Percentiles rank a stretch among this genome's conserved stretches.
Evolutionary conservation across 768 basidiomycete genomes (phyloP).

Genomic region (Psilocybe azurescens): DNA sequence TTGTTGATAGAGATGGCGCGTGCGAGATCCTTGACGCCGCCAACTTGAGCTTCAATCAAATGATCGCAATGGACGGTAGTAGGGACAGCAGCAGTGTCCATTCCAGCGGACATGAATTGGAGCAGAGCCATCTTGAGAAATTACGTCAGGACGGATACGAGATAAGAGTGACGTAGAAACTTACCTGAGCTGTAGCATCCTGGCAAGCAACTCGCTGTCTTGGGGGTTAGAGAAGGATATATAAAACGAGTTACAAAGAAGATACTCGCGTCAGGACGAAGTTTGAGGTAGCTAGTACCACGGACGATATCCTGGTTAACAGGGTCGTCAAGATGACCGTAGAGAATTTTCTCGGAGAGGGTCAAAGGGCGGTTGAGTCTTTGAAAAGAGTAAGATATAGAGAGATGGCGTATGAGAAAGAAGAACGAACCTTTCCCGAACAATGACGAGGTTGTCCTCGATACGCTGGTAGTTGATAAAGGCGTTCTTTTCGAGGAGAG

Average conservation of each 20-base stretch:
- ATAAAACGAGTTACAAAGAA: conserved; percentile 8
- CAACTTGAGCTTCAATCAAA: conserved; percentile 96
- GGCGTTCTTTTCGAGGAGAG: conserved; percentile 78
- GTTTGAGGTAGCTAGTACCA: conserved; percentile 94
- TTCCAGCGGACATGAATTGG: conserved; percentile 99
- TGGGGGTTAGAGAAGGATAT: conserved; percentile 8
- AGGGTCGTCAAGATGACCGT: conserved; percentile 97
- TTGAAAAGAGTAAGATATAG: conserved; percentile 13
- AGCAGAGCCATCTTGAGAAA: conserved; percentile 90
- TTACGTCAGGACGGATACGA: conserved; percentile 35
- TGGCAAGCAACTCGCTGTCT: conserved; percentile 85
- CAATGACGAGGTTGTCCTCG: conserved; percentile 92
- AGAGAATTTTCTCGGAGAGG: conserved; percentile 95
- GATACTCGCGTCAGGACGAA: conserved; percentile 90
- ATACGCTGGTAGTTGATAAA: conserved; percentile 97
- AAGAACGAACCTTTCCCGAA: conserved; percentile 74
- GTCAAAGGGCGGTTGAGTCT: conserved; percentile 92
- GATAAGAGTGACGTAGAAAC: conserved; percentile 25
- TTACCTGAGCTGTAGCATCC: conserved; percentile 87
- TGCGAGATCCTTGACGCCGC: conserved; percentile 91
- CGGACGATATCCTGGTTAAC: conserved; percentile 90
- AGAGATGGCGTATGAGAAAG: neutral
- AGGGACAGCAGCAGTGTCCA: conserved; percentile 96
- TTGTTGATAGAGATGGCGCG: conserved; percentile 94
- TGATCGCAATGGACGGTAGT: conserved; percentile 99